Conservation (phyloP, 164 flowering plant genomes). For the Pachysandra terminalis region DNA sequence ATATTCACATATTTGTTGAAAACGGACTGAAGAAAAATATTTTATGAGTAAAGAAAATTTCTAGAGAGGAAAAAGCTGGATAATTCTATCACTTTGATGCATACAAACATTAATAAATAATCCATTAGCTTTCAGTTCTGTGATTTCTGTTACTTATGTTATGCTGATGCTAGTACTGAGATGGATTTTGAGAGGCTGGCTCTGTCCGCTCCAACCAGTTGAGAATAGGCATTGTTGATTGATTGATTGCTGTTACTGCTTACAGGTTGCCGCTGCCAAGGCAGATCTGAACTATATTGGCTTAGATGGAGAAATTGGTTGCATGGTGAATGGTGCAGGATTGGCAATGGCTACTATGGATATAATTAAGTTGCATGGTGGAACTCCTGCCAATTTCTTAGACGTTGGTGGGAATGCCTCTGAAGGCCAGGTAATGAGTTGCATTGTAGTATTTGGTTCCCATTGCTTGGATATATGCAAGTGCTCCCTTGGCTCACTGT, state of each 20-base stretch:
- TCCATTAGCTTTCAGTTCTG: no score
- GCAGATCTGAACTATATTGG: slow-evolving; percentile 98
- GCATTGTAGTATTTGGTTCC: not conserved
- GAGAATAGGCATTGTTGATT: not conserved
- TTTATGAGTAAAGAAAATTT: no score
- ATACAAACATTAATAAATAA: no score
- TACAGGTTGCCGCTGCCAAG: slow-evolving; percentile 92
- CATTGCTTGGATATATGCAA: not conserved
- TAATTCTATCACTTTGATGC: no score
- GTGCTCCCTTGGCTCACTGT: not conserved
- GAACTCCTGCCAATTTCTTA: slow-evolving; percentile 98
- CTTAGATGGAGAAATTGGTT: slow-evolving; percentile 98
- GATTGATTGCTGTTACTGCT: not conserved
- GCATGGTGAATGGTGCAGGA: slow-evolving; percentile 99
- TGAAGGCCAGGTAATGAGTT: slow-evolving; percentile 69
- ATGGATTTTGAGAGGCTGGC: no score
- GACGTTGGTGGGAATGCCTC: slow-evolving; percentile 99
- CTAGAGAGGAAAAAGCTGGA: no score
- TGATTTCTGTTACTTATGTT: no score
- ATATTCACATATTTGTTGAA: no score
- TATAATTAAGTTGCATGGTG: slow-evolving; percentile 96
- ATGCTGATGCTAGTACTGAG: no score
- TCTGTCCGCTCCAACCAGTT: no score
- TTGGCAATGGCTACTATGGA: slow-evolving; percentile 99
- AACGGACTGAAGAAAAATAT: no score